Conservation (phyloP, 345 rosid species). For the Brassica nigra region DNA sequence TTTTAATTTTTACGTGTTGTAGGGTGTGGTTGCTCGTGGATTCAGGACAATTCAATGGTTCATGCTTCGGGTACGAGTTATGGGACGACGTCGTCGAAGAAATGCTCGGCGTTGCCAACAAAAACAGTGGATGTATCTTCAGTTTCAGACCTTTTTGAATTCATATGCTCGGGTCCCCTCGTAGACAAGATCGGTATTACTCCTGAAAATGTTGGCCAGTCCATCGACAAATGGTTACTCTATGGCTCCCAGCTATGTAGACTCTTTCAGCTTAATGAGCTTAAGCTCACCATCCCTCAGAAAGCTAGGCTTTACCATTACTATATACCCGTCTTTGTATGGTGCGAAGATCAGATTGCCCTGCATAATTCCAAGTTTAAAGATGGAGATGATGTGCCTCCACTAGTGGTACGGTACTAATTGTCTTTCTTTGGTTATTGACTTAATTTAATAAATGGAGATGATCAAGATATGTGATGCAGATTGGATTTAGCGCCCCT, state of each 20-base stretch:
- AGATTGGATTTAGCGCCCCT: slow-evolving; percentile 98
- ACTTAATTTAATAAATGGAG: background rate
- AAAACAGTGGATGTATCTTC: slow-evolving; percentile 68
- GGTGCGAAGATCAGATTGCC: slow-evolving; percentile 91
- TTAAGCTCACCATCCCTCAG: slow-evolving; percentile 65
- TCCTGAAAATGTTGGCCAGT: slow-evolving; percentile 58
- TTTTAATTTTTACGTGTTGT: background rate
- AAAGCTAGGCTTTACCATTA: slow-evolving; percentile 87
- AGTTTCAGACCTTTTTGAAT: slow-evolving; percentile 74
- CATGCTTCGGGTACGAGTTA: slow-evolving; percentile 10
- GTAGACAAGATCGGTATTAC: slow-evolving; percentile 60
- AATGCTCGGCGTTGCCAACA: slow-evolving; percentile 46
- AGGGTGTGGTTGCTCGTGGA: slow-evolving; percentile 59
- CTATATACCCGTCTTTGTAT: slow-evolving; percentile 87
- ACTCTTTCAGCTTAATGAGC: slow-evolving; percentile 71
- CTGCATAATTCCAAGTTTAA: slow-evolving; percentile 63
- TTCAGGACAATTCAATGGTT: slow-evolving; percentile 50
- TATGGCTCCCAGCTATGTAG: slow-evolving; percentile 65
- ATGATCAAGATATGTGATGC: slow-evolving; percentile 24
- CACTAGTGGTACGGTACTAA: slow-evolving; percentile 92
- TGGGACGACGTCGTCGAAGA: slow-evolving; percentile 12
- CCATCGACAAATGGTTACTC: slow-evolving; percentile 78
- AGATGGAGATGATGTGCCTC: slow-evolving; percentile 75
- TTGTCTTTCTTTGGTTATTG: background rate
- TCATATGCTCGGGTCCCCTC: slow-evolving; percentile 88